Percentiles rank a stretch among this genome's conserved stretches.
Conservation (phyloP, 2,329 filamentous ascomycete species). For the Tympanopsis confertula region DNA sequence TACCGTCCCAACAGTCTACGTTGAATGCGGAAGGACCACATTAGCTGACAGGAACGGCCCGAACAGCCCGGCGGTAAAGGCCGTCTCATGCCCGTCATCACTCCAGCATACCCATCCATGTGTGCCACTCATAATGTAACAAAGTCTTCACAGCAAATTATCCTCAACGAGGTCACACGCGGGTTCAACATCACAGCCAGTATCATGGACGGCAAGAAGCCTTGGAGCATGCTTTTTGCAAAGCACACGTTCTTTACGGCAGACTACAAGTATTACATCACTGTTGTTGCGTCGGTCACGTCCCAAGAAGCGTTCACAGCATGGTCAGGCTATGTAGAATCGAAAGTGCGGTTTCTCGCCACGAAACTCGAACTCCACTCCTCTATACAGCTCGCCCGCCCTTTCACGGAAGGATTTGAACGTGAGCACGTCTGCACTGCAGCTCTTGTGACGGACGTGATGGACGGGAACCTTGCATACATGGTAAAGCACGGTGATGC, state of each 20-base stretch:
- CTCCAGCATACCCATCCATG: constrained; percentile 94
- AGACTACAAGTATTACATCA: constrained; percentile 92
- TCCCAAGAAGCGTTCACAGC: constrained; percentile 74
- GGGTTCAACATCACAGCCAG: constrained; percentile 67
- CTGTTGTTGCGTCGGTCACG: constrained; percentile 70
- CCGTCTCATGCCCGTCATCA: constrained; percentile 97
- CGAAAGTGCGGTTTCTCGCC: constrained; percentile 79
- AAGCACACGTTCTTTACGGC: constrained; percentile 89
- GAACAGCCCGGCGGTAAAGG: no score
- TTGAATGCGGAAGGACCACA: background rate
- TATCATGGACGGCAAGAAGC: constrained; percentile 65
- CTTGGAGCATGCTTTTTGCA: constrained; percentile 79
- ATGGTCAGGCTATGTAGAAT: constrained; percentile 89
- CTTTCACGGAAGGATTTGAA: constrained; percentile 88
- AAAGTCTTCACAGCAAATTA: constrained; percentile 71
- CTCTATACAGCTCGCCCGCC: constrained; percentile 72
- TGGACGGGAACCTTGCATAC: constrained; percentile 38
- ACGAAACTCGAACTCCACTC: constrained; percentile 70
- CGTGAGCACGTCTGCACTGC: constrained; percentile 62
- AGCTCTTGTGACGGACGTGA: constrained; percentile 37
- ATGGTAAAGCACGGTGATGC: constrained; percentile 19
- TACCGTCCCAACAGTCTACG: constrained; percentile 20
- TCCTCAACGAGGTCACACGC: constrained; percentile 70
- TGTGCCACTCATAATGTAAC: constrained; percentile 93
- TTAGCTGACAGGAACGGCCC: background rate